Percentiles rank a stretch among this genome's conserved stretches.
Conservation (phyloP, 2,329 filamentous ascomycete genomes). For the Sclerotinia borealis region DNA sequence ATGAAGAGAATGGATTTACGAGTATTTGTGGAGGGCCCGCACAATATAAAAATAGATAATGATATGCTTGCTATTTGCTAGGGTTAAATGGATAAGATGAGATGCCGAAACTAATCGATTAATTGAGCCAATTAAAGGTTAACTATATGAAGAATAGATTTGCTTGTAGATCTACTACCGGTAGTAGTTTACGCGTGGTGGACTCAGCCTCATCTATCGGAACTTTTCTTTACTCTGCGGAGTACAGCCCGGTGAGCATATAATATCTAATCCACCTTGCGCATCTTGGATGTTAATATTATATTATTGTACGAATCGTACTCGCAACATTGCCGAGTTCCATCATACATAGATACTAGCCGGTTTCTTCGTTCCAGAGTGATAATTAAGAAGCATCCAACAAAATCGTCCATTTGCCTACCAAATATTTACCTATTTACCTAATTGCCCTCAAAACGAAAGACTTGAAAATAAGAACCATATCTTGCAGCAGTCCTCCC, state of each 20-base stretch:
- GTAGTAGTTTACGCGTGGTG: neutral
- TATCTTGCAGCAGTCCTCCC: neutral
- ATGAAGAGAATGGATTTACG: too few species aligned
- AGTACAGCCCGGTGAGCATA: neutral
- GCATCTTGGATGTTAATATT: neutral
- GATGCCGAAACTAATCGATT: neutral
- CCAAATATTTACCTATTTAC: too few species aligned
- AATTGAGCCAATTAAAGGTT: neutral
- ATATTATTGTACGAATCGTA: neutral
- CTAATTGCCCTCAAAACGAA: neutral
- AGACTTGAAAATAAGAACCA: neutral
- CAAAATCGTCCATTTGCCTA: neutral
- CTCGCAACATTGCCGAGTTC: neutral
- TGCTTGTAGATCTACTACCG: neutral
- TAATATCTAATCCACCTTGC: neutral
- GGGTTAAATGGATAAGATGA: neutral
- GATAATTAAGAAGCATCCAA: neutral
- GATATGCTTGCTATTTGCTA: too few species aligned
- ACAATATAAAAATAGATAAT: neutral
- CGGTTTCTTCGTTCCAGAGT: neutral
- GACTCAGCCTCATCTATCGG: slow-evolving; percentile 6
- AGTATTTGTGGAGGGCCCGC: too few species aligned
- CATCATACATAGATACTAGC: neutral
- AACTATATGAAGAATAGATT: neutral
- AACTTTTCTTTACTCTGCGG: too few species aligned